Evolutionary conservation across 1,284 basidiomycete genomes (phyloP).

Genomic region (Ustilago curta): DNA sequence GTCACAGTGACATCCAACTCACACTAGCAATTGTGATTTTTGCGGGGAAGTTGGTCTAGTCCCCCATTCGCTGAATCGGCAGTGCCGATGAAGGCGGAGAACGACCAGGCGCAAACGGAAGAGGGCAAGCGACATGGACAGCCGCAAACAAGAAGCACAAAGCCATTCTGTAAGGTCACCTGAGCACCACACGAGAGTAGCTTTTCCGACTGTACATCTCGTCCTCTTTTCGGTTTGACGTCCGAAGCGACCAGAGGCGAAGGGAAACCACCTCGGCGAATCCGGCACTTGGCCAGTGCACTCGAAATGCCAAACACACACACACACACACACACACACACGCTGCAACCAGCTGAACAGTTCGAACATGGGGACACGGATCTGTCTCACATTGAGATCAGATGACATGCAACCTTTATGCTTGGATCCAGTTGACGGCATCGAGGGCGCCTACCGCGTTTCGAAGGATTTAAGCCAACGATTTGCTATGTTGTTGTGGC

Average conservation of each 20-base stretch:
- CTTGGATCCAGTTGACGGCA: background rate
- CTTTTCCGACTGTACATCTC: background rate
- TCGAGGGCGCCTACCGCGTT: too few relatives aligned
- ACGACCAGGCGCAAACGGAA: background rate
- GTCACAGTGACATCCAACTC: too few relatives aligned
- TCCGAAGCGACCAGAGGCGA: background rate
- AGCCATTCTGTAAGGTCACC: slow-evolving; percentile 1
- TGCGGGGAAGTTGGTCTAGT: too few relatives aligned
- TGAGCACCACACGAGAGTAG: background rate
- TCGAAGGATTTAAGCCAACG: too few relatives aligned
- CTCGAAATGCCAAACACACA: background rate
- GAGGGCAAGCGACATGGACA: background rate
- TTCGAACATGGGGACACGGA: background rate
- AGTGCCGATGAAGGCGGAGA: too few relatives aligned
- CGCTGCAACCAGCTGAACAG: background rate
- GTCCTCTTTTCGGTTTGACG: background rate
- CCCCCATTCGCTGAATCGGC: too few relatives aligned
- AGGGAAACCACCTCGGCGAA: background rate
- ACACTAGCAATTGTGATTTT: too few relatives aligned
- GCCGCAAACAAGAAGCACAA: too few relatives aligned
- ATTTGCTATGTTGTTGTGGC: too few relatives aligned
- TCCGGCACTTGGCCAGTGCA: background rate
- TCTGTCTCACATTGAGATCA: too few relatives aligned
- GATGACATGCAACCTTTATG: too few relatives aligned
- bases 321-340: background rate